Base-by-base conservation (phyloP, 2,329 filamentous ascomycete species). In the Nakataea oryzae region DNA sequence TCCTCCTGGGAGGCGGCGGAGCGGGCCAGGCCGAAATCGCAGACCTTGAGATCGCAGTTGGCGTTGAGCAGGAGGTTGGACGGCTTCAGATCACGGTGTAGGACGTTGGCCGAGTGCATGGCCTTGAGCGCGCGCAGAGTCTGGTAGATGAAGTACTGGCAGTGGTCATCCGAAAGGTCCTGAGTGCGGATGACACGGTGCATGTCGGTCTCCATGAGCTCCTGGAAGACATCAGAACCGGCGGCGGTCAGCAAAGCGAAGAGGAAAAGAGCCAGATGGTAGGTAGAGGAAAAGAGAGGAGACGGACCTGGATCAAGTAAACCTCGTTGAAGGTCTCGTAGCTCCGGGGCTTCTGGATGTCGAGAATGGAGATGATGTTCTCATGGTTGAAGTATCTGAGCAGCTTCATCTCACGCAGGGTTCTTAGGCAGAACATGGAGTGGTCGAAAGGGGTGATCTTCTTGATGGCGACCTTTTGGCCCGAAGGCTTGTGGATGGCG, bases 81-180 rank as follows among this genome's bases (percentile, higher is more conserved):
- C 1, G 95, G 95, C 80, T 99, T 99, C 69, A 99, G 81, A 77
- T 99, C 95, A 74, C 95, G 89, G 75, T 99, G 95, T 13, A 99
- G 86, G 58, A 99, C 95, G 71, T 99, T 97, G 66, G 95, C 95
- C 17, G 95, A 97, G 79, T 99, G 95, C 93, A 99, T 97, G 54
- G 95, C 95, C 81, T 99, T 99, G 70, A 99, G 82, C 13, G 93
- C 95, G 70, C 95, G 92, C 63, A 99, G 86, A 2, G 95, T 99
- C 80, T 99, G 95, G 82, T 99, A 99, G 78, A 99, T 99, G 79
- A 99, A 99, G 80, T 99, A 99, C 77, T 99, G 95, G 84, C 95
- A 99, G 76, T 99, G 95, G 75, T 99, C 95, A 75, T 99, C 95
- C 50, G 95, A 97, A 57, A 99, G 86, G 73, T 99, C 95, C 78